Evolutionary conservation across 768 basidiomycete genomes (phyloP).

Genomic region (Tylopilus plumbeoviolaceoides): DNA sequence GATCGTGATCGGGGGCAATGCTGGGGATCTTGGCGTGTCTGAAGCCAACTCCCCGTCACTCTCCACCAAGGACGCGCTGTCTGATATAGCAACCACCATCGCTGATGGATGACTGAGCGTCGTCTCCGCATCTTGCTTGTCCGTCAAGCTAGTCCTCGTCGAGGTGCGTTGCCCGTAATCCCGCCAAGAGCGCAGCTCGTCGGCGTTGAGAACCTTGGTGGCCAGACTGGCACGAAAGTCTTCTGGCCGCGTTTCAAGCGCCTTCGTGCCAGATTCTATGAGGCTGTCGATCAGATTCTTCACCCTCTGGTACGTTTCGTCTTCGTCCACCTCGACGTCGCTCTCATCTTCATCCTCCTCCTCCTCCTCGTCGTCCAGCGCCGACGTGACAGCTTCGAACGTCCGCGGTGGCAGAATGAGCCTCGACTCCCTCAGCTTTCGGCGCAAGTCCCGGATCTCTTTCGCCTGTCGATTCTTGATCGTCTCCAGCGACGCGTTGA

Average conservation of each 20-base stretch:
- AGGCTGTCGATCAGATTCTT: slow-evolving; percentile 61
- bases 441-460: slow-evolving; percentile 81
- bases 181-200: slow-evolving; percentile 65
- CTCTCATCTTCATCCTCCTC: slow-evolving; percentile 38
- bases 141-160: slow-evolving; percentile 7
- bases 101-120: slow-evolving; percentile 18
- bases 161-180: slow-evolving; percentile 29
- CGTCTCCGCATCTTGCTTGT: slow-evolving; percentile 25
- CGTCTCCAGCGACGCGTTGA: slow-evolving; percentile 79
- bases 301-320: slow-evolving; percentile 61
- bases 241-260: slow-evolving; percentile 54
- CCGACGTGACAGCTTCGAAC: slow-evolving; percentile 53
- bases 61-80: slow-evolving; percentile 17
- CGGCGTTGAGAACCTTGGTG: slow-evolving; percentile 68
- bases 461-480: slow-evolving; percentile 75
- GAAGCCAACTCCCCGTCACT: slow-evolving; percentile 28
- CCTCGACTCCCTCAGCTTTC: slow-evolving; percentile 78
- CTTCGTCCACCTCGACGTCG: slow-evolving; percentile 38
- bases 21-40: slow-evolving; percentile 8
- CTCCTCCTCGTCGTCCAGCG: slow-evolving; percentile 30
- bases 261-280: slow-evolving; percentile 52
- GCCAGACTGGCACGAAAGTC: slow-evolving; percentile 49
- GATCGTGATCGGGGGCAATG: slow-evolving; percentile 42
- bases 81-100: slow-evolving; percentile 18
- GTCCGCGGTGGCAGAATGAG: slow-evolving; percentile 69